Conservation (phyloP, 2,329 filamentous ascomycete genomes). For the Orbilia blumenaviensis region DNA sequence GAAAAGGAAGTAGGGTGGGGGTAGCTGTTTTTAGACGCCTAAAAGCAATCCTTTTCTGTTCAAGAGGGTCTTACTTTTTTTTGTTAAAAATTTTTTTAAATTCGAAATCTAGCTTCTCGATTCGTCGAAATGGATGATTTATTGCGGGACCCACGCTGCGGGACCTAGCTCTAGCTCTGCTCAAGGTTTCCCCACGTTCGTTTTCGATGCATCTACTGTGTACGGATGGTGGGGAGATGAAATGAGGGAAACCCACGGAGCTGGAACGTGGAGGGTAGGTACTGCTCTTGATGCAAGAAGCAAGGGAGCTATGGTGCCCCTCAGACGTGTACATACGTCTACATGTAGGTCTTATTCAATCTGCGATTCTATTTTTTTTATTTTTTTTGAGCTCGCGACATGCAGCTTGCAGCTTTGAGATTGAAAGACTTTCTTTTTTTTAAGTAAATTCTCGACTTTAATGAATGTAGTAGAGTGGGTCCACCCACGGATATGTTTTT, state of each 20-base stretch:
- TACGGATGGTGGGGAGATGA: slow-evolving; percentile 43
- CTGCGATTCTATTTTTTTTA: no score
- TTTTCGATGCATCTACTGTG: slow-evolving; percentile 30
- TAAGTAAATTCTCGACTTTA: slow-evolving; percentile 8
- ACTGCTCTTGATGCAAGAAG: slow-evolving; percentile 33
- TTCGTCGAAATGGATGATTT: slow-evolving; percentile 30
- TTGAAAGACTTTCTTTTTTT: slow-evolving; percentile 29
- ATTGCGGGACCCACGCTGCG: slow-evolving; percentile 33
- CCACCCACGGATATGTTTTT: slow-evolving; percentile 1
- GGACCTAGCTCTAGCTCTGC: slow-evolving; percentile 12
- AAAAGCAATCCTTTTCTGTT: background rate
- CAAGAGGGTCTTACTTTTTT: background rate
- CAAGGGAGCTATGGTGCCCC: slow-evolving; percentile 27
- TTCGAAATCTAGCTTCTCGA: slow-evolving; percentile 41
- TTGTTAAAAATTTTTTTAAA: slow-evolving; percentile 2
- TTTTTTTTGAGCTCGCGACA: slow-evolving; percentile 44
- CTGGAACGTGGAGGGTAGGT: slow-evolving; percentile 50
- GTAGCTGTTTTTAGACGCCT: slow-evolving; percentile 3
- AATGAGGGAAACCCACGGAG: slow-evolving; percentile 51
- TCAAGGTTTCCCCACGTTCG: slow-evolving; percentile 54
- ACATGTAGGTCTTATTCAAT: slow-evolving; percentile 16
- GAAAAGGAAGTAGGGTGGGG: slow-evolving; percentile 23
- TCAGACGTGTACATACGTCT: slow-evolving; percentile 19
- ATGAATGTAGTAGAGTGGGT: slow-evolving; percentile 10
- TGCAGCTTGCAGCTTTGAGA: slow-evolving; percentile 34